phyloP scores from a whole-genome alignment of 2,329 filamentous ascomycete species.

The Metarhizium robertsii region DNA sequence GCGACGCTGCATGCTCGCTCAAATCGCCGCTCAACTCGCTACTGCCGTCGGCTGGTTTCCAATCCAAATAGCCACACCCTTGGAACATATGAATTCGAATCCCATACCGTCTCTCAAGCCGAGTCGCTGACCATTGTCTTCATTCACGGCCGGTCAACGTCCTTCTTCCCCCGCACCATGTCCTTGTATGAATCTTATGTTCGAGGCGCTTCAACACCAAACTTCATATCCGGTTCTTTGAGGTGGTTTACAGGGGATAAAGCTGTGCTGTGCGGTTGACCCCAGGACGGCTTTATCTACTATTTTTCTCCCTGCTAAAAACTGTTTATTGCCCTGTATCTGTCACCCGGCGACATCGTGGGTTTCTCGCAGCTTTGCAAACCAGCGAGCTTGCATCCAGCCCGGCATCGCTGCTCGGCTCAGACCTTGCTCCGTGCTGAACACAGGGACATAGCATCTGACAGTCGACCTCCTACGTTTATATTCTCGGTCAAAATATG shows the following conservation, averaged over 20 bases:
- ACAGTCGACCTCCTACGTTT: not conserved
- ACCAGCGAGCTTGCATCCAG: not conserved
- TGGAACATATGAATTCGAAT: not conserved
- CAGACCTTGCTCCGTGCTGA: not conserved
- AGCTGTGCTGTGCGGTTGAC: not conserved
- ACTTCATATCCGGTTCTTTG: conserved; percentile 1
- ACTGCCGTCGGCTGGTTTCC: not conserved
- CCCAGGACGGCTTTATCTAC: too few relatives aligned
- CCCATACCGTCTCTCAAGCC: not conserved
- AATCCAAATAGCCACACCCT: not conserved
- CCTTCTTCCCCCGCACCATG: conserved; percentile 1
- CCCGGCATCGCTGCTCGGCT: not conserved
- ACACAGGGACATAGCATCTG: not conserved
- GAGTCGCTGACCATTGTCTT: not conserved
- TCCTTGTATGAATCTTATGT: not conserved
- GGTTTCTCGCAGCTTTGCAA: not conserved
- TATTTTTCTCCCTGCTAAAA: too few relatives aligned
- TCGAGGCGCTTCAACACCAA: not conserved
- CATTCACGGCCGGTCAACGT: not conserved
- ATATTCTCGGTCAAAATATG: conserved; percentile 13
- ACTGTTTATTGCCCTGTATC: not conserved
- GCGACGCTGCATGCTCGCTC: not conserved
- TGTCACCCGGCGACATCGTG: not conserved
- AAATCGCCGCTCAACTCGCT: not conserved
- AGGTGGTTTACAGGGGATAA: not conserved